Evolutionary conservation across 2,329 filamentous ascomycete species (phyloP), one percentile per base, ranked within the genome.

Genomic region (Alternaria longipes): DNA sequence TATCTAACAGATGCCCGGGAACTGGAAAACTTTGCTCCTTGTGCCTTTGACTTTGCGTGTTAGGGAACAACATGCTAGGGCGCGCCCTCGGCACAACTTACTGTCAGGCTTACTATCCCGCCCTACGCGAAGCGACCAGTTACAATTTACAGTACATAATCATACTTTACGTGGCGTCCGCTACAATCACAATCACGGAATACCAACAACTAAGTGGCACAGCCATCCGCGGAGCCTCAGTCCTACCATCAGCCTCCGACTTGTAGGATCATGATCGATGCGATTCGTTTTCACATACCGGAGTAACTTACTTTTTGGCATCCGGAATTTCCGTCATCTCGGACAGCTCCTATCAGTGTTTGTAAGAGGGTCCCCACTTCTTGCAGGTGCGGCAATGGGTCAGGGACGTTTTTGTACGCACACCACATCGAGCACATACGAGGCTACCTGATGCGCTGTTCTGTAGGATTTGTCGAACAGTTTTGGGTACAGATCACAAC

Each of bases 61-160:
- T 12, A 24, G 12, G 28, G 45, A 14, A 1, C 11, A 18, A 1
- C 11, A 24, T 36, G 18, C 28, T 49, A 56, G 24, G 38, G 45
- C 22, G 30, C 5, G 24, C 45, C 18, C 42, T 59, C 45, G 57
- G 57, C 57, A 51, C 26, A 44, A 38, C 56, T 47, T n/a, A 24
- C 28, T 26, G 32, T 38, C 20, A 38, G 32, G 46, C 46, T 50
- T 38, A 50, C 46, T 28, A 50, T 36, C 32, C 14, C 46, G 32
- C 46, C 46, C 46, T 20, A 38, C 12, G 46, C 20, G 30, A 50
- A 36, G 30, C 32, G 20, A 50, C 53, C 22, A 18, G 44, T 56
- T 56, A 51, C 57, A 60, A 41, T 60, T 60, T 60, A 44, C 45
- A 56, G 57, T 60, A 60, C 57, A 50, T 60, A 60, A 60, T 60